These are phyloP conservation scores for Helminthosporium solani DNA, from an alignment of 2,329 filamentous ascomycete species.

Conservation along the genomic window DNA sequence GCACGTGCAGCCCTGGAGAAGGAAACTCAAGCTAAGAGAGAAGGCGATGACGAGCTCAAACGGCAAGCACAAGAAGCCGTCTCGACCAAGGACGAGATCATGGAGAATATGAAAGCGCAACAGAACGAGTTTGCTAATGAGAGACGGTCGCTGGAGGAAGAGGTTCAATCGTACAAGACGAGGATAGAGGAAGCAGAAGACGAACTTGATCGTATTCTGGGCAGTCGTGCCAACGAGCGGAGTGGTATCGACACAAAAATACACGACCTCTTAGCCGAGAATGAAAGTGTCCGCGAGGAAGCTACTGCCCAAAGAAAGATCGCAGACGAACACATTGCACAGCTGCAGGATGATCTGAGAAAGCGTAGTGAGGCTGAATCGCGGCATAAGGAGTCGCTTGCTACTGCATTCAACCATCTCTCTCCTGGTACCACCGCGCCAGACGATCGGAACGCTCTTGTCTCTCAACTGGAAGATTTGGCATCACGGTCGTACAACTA, in stretches of 20 bases:
- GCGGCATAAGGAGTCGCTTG: conserved; percentile 32
- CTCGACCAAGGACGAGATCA: conserved; percentile 88
- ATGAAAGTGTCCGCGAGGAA: conserved; percentile 60
- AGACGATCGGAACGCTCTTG: conserved; percentile 40
- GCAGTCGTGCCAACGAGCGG: conserved; percentile 80
- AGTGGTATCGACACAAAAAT: conserved; percentile 68
- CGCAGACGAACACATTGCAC: conserved; percentile 42
- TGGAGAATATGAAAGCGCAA: conserved; percentile 91
- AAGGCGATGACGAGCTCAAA: conserved; percentile 61
- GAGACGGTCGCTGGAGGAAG: conserved; percentile 76
- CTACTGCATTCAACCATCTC: conserved; percentile 42
- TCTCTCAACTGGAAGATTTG: conserved; percentile 48
- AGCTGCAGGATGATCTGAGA: conserved; percentile 60
- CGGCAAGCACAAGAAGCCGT: conserved; percentile 79
- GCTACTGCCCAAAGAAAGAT: conserved; percentile 53
- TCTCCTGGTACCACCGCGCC: conserved; percentile 38
- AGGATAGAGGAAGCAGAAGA: conserved; percentile 88
- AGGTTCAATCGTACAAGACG: conserved; percentile 73
- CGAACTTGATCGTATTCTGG: conserved; percentile 80
- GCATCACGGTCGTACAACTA: conserved; percentile 46
- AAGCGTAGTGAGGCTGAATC: conserved; percentile 47
- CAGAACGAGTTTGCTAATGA: conserved; percentile 87
- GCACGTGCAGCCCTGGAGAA: conserved; percentile 66
- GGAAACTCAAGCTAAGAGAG: conserved; percentile 53
- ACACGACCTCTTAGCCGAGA: conserved; percentile 67